Base-by-base conservation (phyloP, 495 filamentous ascomycete species). In the Podospora conica region DNA sequence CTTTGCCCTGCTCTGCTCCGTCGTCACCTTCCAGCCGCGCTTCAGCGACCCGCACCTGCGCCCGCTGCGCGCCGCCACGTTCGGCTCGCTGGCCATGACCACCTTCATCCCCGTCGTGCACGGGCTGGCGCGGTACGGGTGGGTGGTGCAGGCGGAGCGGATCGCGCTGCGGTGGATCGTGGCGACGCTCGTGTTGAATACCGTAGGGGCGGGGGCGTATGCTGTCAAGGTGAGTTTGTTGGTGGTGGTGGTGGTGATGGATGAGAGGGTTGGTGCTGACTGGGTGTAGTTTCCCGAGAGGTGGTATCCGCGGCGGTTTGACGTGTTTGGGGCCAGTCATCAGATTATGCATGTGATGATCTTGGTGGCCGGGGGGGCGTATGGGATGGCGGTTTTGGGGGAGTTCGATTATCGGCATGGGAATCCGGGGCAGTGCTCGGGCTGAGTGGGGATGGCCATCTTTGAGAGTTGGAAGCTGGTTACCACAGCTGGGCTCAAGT, bases 341-440 rank as follows among this genome's bases (percentile, higher is more conserved):
- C 83, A 86, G 71, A 71, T 84, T 18, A 77, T 85, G 61, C 84
- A 86, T 60, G 58, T 84, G 20, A 71, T 77, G 71, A 81, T 85
- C 2, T 58, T 85, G 22, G 58, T 77, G 11, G 83, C 84, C 0
- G 81, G 77, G 0, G 63, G 85, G 18, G 69, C 74, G 8, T 81
- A 82, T 69, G 77, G 78, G 40, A 60, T 70, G 63, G 83, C 78
- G 3, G 73, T 84, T 31, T 53, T 84, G 7, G 65, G 69, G 25
- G 79, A 80, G 9, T 85, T 85, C 66, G 81, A 84, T 65, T 79
- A 78, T 70, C 62, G 72, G 18, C 81, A 83, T 48, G 40, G 6
- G 40, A 18, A n/a, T 48, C 40, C 7, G 40, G 40, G 40, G 40
- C 18, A 48, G 40, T 48, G 40, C 18, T n/a, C n/a, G 40, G 15